Evolutionary conservation across 2,329 filamentous ascomycete species (phyloP).

Genomic region (Aureobasidium namibiae): DNA sequence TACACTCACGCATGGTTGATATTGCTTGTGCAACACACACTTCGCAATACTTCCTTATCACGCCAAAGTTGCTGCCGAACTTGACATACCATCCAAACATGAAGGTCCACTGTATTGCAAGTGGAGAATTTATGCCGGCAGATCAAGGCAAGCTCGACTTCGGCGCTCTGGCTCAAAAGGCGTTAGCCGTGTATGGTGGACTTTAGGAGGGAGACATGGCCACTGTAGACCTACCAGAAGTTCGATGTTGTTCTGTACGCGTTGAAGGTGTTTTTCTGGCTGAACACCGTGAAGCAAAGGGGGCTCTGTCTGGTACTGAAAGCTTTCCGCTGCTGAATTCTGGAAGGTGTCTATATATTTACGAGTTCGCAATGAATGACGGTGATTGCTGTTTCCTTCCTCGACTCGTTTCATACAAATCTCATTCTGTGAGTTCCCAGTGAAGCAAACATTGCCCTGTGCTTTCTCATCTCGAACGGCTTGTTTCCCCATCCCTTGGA

Average conservation of each 20-base stretch:
- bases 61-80: constrained; percentile 82
- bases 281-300: not conserved
- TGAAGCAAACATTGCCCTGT: too few relatives aligned
- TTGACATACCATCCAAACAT: constrained; percentile 83
- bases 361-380: not conserved
- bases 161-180: constrained; percentile 28
- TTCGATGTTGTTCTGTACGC: not conserved
- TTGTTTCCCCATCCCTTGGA: too few relatives aligned
- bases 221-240: not conserved
- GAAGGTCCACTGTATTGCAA: constrained; percentile 89
- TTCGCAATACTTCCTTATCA: constrained; percentile 89
- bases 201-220: not conserved
- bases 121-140: constrained; percentile 58
- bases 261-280: not conserved
- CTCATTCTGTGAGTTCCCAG: too few relatives aligned
- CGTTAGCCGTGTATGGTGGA: constrained; percentile 18
- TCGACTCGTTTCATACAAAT: too few relatives aligned
- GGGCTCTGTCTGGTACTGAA: not conserved
- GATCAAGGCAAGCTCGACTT: constrained; percentile 37
- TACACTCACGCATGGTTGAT: constrained; percentile 95
- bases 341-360: not conserved
- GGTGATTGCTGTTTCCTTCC: not conserved
- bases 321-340: not conserved
- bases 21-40: constrained; percentile 77
- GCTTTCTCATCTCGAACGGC: too few relatives aligned